Percentiles rank a stretch among this genome's conserved stretches.
Evolutionary conservation across 768 basidiomycete genomes (phyloP).

Genomic region (Thelephora ganbajun): DNA sequence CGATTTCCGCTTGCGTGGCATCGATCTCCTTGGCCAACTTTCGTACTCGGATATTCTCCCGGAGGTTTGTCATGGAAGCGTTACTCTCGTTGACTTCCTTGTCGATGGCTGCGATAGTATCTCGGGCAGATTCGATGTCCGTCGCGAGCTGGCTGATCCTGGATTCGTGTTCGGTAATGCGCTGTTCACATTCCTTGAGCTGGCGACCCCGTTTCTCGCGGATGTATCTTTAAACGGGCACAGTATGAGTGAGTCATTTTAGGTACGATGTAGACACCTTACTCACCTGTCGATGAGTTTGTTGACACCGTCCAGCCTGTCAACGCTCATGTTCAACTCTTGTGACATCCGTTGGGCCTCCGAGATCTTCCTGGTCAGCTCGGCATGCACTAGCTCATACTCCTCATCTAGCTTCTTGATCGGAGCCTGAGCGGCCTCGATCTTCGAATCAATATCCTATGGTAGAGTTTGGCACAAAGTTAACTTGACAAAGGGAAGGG

Average conservation of each 20-base stretch:
- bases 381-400: conserved; percentile 33
- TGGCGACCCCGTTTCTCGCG: conserved; percentile 49
- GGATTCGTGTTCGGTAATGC: conserved; percentile 33
- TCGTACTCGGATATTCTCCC: conserved; percentile 75
- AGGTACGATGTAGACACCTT: neutral
- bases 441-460: conserved; percentile 51
- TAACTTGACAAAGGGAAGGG: neutral
- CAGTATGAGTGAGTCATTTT: neutral
- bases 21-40: conserved; percentile 53
- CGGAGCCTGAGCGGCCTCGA: conserved; percentile 47
- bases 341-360: conserved; percentile 44
- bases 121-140: conserved; percentile 26
- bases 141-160: conserved; percentile 28
- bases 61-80: conserved; percentile 51
- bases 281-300: conserved; percentile 52
- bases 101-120: conserved; percentile 43
- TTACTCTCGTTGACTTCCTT: conserved; percentile 71
- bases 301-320: conserved; percentile 46
- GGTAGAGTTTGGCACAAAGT: conserved; percentile 1
- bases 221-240: conserved; percentile 41
- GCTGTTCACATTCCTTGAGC: conserved; percentile 43
- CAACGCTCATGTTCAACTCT: conserved; percentile 50
- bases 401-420: conserved; percentile 50
- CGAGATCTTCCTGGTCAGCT: conserved; percentile 31
- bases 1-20: conserved; percentile 56